Evolutionary conservation across 768 basidiomycete species (phyloP), one percentile per base, ranked within the genome.

Genomic region (Russula sp.): DNA sequence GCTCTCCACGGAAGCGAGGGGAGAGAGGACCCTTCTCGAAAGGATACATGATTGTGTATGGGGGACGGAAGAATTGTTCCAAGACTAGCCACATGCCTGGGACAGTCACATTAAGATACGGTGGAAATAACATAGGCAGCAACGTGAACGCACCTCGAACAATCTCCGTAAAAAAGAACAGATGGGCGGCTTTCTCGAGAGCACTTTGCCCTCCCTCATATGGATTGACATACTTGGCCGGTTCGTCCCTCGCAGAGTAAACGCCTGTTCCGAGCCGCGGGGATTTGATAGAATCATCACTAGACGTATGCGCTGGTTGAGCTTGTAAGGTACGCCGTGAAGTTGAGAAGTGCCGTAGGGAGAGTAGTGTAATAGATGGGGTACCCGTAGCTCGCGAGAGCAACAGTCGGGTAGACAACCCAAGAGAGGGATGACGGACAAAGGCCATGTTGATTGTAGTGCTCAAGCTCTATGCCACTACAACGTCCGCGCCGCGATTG

Each of bases 151-250:
- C 71, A 94, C 96, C 96, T 83, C 96, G 81, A 73, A 96, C 78
- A 71, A 99, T 97, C 78, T 99, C 97, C 63, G 96, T 98, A 75
- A 99, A 94, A 84, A 99, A 98, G 83, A 98, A 98, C 55, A 97
- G 74, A 75, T 94, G 89, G 49, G 92, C 89, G 54, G 95, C 95
- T 76, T 98, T 98, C 81, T 98, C 94, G 55, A 99, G 81, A 51
- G 97, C 94, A 74, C 88, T 88, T 16, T 90, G 92, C 0, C 94
- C 94, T 61, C 78, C 80, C 72, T 83, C 82, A 80, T 91, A 94
- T 49, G 86, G 83, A 71, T 92, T 80, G 5, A 83, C 71, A 69
- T 84, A 79, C 52, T 81, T 82, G 48, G 79, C 85, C 0, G 81
- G 77, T 66, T 79, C 78, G 58, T 76, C 72, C 32, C 68, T 70